Base-by-base conservation (phyloP, 2,329 filamentous ascomycete genomes). In the Cladosporium austrohemisphaericum region DNA sequence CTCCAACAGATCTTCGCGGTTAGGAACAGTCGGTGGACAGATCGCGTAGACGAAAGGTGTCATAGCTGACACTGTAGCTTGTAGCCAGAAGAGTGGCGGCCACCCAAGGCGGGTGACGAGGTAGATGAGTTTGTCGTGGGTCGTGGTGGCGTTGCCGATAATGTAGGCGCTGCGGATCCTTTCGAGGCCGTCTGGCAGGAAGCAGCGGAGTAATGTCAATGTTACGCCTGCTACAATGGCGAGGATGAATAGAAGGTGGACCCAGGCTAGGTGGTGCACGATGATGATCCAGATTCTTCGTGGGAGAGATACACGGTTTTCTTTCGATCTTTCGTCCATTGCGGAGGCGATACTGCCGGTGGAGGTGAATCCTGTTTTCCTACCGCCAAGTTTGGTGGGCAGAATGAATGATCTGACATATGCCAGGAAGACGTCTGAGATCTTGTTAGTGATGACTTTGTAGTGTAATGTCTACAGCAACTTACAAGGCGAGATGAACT, bases 31-130 rank as follows among this genome's bases (percentile, higher is more conserved):
- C 0, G 81, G 81, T 1, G 81, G 81, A 55, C 77, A 76, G 47
- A 84, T 76, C 19, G 79, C 78, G 59, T 85, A 85, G 1, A 71
- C 70, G 37, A 85, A 71, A 0, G 81, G 81, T 2, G 49, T 38
- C 44, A 54, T 36, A 5, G 44, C 46, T 2, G 52, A 54, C 13
- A 33, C 48, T 5, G 51, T 22, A 41, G 51, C 37, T 31, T 54
- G 50, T 9, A 81, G 57, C 66, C 79, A 82, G 0, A 78, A 76
- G 35, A 82, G 58, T 0, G 80, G 80, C 5, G 79, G 79, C 80
- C 80, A 84, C 66, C 77, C 78, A 10, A 78, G 78, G 60, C 83
- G 79, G 0, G 79, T 81, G 32, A 84, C 60, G 3, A 84, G 67
- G 55, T 73, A 74, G 40, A 76, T 59, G 13, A 81, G 66, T 14